A percentile compares a stretch with the other conserved stretches of the same genome.
phyloP scores from a whole-genome alignment of 2,329 filamentous ascomycete genomes.

The Penicillium vulpinum region DNA sequence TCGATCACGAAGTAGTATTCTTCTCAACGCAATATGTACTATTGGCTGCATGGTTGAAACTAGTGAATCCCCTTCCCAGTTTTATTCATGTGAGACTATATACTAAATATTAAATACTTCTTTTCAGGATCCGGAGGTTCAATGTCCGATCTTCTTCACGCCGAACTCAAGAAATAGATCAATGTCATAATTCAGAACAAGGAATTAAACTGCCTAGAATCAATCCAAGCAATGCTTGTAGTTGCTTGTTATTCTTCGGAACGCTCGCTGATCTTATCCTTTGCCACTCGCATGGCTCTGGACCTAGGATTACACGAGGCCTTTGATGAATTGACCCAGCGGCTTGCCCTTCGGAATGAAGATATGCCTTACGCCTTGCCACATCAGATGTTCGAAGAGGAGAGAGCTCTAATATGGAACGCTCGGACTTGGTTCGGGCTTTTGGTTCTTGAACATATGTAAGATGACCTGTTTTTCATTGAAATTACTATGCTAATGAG shows the following conservation, averaged over 20 bases:
- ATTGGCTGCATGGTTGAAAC: slow-evolving; percentile 51
- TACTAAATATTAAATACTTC: neutral
- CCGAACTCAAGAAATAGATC: slow-evolving; percentile 48
- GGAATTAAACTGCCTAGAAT: slow-evolving; percentile 47
- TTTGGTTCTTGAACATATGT: slow-evolving; percentile 55
- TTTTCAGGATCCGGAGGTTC: slow-evolving; percentile 29
- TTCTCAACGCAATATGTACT: slow-evolving; percentile 55
- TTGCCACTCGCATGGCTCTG: slow-evolving; percentile 54
- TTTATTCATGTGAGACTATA: neutral
- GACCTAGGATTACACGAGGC: slow-evolving; percentile 50
- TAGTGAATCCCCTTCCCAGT: slow-evolving; percentile 13
- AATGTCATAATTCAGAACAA: slow-evolving; percentile 48
- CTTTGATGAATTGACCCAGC: slow-evolving; percentile 42
- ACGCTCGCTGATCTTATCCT: slow-evolving; percentile 51
- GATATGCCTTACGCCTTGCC: slow-evolving; percentile 18
- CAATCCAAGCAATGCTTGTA: slow-evolving; percentile 54
- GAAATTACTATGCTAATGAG: neutral
- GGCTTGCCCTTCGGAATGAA: slow-evolving; percentile 28
- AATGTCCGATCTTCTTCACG: slow-evolving; percentile 47
- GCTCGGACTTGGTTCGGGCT: slow-evolving; percentile 55
- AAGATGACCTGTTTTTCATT: neutral
- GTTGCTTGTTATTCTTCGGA: slow-evolving; percentile 56
- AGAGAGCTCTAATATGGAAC: slow-evolving; percentile 42
- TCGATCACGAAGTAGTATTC: slow-evolving; percentile 49
- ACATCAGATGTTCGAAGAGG: slow-evolving; percentile 14